These are phyloP conservation scores for Gynandropsis gynandra DNA, from an alignment of 345 rosid genomes.

Conservation along the genomic window DNA sequence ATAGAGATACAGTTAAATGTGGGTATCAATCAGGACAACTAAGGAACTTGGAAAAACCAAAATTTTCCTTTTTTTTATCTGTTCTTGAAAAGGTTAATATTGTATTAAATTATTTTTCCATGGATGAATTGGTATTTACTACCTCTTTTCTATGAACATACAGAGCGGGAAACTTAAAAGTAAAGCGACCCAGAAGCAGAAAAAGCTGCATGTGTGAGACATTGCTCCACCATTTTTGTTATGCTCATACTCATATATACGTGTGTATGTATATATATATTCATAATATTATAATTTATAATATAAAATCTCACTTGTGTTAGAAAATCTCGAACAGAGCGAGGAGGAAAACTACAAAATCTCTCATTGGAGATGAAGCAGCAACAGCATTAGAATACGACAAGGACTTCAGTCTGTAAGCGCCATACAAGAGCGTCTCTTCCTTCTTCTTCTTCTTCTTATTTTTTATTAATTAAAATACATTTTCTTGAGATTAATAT, in stretches of 20 bases:
- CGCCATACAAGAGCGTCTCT: too few species aligned
- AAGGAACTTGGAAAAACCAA: constrained; percentile 4
- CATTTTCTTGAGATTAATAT: too few species aligned
- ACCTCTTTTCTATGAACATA: constrained; percentile 6
- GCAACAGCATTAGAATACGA: constrained; percentile 37
- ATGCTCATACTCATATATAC: constrained; percentile 8
- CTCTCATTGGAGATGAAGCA: constrained; percentile 24
- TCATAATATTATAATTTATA: constrained; percentile 10
- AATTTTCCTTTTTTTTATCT: constrained; percentile 2
- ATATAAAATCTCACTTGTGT: constrained; percentile 1
- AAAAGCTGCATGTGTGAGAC: constrained; percentile 20
- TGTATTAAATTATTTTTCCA: constrained; percentile 1
- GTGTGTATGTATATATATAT: background rate
- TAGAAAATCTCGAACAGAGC: constrained; percentile 32
- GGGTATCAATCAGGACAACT: background rate
- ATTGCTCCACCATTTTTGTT: constrained; percentile 14
- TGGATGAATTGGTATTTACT: background rate
- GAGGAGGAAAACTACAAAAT: constrained; percentile 35
- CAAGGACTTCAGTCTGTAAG: constrained; percentile 35
- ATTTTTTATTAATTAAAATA: too few species aligned
- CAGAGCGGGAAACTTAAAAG: constrained; percentile 74
- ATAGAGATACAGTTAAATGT: constrained; percentile 9
- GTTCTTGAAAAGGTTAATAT: background rate
- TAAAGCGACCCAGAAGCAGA: constrained; percentile 41
- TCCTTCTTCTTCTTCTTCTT: too few species aligned